These are phyloP conservation scores for Trichomonascaceae sp. DNA, from an alignment of 1,139 yeast species.

Conservation along the genomic window DNA sequence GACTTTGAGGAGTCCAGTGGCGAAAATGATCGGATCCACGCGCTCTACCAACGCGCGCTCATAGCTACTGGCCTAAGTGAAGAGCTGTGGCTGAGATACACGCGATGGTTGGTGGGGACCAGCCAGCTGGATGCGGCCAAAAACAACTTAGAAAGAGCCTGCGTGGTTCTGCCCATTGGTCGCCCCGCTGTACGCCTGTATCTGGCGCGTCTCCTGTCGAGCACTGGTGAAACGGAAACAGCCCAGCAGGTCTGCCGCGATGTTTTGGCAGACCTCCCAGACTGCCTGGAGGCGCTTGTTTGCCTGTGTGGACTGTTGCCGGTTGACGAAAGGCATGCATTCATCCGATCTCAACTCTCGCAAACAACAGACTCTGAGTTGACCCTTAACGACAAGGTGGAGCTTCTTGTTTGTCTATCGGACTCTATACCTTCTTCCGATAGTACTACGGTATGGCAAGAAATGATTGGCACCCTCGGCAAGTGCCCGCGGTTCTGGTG, in stretches of 20 bases:
- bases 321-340: no score
- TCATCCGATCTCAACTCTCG: no score
- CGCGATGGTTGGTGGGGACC: slow-evolving; percentile 30
- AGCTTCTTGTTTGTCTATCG: no score
- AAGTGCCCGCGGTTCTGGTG: no score
- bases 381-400: no score
- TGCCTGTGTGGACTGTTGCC: slow-evolving; percentile 4
- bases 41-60: slow-evolving; percentile 38
- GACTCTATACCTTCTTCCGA: no score
- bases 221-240: slow-evolving; percentile 15
- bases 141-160: slow-evolving; percentile 19
- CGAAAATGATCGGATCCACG: slow-evolving; percentile 22
- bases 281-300: slow-evolving; percentile 19
- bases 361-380: no score
- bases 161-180: slow-evolving; percentile 21
- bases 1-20: slow-evolving; percentile 35
- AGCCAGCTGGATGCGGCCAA: slow-evolving; percentile 12
- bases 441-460: no score
- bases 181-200: slow-evolving; percentile 22
- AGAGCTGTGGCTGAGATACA: slow-evolving; percentile 49
- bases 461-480: no score
- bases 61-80: slow-evolving; percentile 41
- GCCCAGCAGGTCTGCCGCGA: slow-evolving; percentile 19
- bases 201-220: slow-evolving; percentile 22
- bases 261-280: slow-evolving; percentile 20